Evolutionary conservation across 345 rosid genomes (phyloP), one percentile per base, ranked within the genome.

Genomic region (Corchorus capsularis): DNA sequence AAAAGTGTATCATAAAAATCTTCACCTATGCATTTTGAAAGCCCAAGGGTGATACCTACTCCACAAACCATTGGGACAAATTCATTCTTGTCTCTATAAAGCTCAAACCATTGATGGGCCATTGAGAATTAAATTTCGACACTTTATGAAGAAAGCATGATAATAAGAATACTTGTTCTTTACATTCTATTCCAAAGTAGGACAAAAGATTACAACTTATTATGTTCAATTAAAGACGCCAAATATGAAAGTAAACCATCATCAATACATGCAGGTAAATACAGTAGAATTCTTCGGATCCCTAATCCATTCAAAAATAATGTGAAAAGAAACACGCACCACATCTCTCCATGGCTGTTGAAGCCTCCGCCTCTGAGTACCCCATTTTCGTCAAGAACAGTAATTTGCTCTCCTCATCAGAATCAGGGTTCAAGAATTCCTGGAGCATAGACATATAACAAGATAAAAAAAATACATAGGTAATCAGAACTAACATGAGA

Each of bases 291-390:
- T 35, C 17, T 20, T 10, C 9, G 39, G 14, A 34, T 17, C 35
- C 11, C 74, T 70, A 52, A 16, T 35, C 35, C 22, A 2, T 70
- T 13, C 34, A 1, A 41, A 32, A 35, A 35, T 34, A 43, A 65
- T 43, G 53, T 4, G 34, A 14, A 8, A 14, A 32, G 7, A 27
- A 47, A 74, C 52, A 77, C 84, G 6, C 55, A 95, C 99, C 99
- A 55, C 99, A 93, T 93, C 97, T 92, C 85, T 91, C 87, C 79
- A 92, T 53, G 74, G 98, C 98, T 76, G 86, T 74, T 77, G 89
- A 78, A 69, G 87, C 98, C 77, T 93, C 98, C 6, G 79, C 82
- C 69, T 50, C 68, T 3, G 88, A 59, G 82, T 89, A 95, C 16
- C 97, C 99, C 99, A 95, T 92, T 63, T 71, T 84, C 17, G 69